Base-by-base conservation (phyloP, 1,139 yeast genomes). In the Saccharomycopsis hybrid region DNA sequence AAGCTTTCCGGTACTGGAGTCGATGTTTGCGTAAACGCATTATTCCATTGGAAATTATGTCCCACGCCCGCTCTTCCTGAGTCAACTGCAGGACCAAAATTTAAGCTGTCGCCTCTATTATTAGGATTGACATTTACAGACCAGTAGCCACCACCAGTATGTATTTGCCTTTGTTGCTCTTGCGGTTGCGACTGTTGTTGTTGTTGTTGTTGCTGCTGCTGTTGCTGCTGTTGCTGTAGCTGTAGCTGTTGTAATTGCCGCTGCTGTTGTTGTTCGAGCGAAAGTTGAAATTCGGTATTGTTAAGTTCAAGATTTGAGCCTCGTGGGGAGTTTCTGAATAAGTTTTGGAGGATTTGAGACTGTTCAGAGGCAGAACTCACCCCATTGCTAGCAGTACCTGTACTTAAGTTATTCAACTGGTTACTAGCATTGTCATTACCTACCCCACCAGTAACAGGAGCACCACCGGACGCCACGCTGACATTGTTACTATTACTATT, bases 181-280 rank as follows among this genome's bases (percentile, higher is more conserved):
- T 32, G 39, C 18, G 29, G 39, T 32, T 18, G 39, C 18, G 27
- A 35, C 25, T 44, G 46, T 27, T 35, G 46, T 11, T 36, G 41
- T 29, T 35, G 46, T 32, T 32, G 46, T 31, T 43, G 38, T 24
- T 43, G 46, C 11, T 33, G 46, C 31, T 9, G 38, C 30, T 43
- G 46, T 11, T 32, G 46, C 38, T 24, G 38, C 29, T 24, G 39
- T 35, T 44, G 41, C 24, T 11, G 31, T 36, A 18, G 33, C 38
- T 25, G 36, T n/a, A 35, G 41, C 9, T 27, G 37, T 33, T 43
- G 39, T 18, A 7, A 30, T 24, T 24, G 38, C 39, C 8, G 18
- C 8, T 28, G 35, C 35, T 28, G 13, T 27, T 8, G 13, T 28
- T 40, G 42, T 40, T 40, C 29, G 13, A 37, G 25, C 8, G 13